These are phyloP conservation scores for Magnusiomyces fungicola DNA, from an alignment of 1,139 yeast species.

Conservation along the genomic window DNA sequence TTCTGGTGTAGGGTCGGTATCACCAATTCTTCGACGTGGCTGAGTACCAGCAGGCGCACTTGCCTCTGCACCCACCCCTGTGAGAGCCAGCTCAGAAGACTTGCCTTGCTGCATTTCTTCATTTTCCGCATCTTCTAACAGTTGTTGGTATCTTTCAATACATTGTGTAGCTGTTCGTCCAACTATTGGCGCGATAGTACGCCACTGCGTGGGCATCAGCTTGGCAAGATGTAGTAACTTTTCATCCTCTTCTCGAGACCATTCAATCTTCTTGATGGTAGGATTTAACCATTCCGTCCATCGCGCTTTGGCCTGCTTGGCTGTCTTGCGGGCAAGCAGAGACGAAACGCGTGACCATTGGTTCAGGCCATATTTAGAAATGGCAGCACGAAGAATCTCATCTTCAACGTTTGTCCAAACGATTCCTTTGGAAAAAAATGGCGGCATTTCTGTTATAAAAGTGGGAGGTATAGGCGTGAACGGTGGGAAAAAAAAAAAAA, in stretches of 20 bases:
- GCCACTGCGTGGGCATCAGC: conserved; percentile 88
- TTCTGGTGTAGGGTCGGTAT: conserved; percentile 65
- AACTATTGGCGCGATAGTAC: conserved; percentile 71
- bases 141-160: conserved; percentile 75
- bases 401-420: conserved; percentile 91
- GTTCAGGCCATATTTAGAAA: conserved; percentile 84
- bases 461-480: neutral
- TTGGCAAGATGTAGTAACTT: conserved; percentile 59
- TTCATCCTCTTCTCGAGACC: conserved; percentile 76
- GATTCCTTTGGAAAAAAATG: conserved; percentile 77
- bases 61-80: conserved; percentile 54
- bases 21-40: conserved; percentile 38
- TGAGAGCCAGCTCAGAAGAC: conserved; percentile 35
- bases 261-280: conserved; percentile 49
- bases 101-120: conserved; percentile 27
- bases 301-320: conserved; percentile 86
- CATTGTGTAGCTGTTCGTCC: conserved; percentile 86
- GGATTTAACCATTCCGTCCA: conserved; percentile 93
- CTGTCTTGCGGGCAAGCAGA: conserved; percentile 72
- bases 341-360: conserved; percentile 96
- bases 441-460: conserved; percentile 41
- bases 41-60: conserved; percentile 16
- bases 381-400: conserved; percentile 82
- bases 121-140: conserved; percentile 51
- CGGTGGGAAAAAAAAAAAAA: neutral